Evolutionary conservation across 805 yeast species (phyloP).

Genomic region (Teunomyces aglyptinius): DNA sequence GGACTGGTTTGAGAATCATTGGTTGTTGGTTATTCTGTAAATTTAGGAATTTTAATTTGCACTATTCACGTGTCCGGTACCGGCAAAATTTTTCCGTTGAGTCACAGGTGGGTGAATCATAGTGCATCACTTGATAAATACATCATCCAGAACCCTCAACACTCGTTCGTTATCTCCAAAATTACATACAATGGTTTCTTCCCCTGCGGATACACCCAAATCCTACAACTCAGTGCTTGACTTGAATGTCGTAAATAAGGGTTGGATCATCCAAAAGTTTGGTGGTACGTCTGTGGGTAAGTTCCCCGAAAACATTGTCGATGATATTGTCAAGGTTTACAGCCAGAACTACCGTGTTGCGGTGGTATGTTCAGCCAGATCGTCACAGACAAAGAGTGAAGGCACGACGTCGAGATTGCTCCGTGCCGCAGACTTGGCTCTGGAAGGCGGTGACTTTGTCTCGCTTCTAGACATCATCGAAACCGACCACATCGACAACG

Average conservation of each 20-base stretch:
- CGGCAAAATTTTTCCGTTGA: conserved; percentile 10
- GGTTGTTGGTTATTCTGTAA: too few relatives aligned
- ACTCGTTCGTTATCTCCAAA: not conserved
- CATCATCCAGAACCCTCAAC: too few relatives aligned
- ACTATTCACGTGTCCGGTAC: conserved; percentile 9
- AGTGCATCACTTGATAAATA: not conserved
- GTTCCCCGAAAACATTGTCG: conserved; percentile 81
- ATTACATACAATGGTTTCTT: conserved; percentile 12
- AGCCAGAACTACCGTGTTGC: conserved; percentile 67
- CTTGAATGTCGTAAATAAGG: conserved; percentile 23
- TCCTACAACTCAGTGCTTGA: conserved; percentile 44
- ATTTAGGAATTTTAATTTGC: not conserved
- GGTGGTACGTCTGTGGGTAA: conserved; percentile 98
- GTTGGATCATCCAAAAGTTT: conserved; percentile 74
- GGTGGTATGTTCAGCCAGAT: conserved; percentile 94
- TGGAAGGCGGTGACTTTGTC: conserved; percentile 57
- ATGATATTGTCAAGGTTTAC: conserved; percentile 74
- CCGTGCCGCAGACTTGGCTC: conserved; percentile 77
- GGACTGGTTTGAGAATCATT: too few relatives aligned
- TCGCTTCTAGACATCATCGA: conserved; percentile 63
- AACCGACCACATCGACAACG: conserved; percentile 77
- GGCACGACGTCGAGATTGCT: conserved; percentile 92
- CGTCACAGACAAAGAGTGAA: conserved; percentile 85
- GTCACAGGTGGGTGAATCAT: conserved; percentile 2
- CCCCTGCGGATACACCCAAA: conserved; percentile 22